phyloP scores from a whole-genome alignment of 306 rosid species.

The Heteromeles arbutifolia region DNA sequence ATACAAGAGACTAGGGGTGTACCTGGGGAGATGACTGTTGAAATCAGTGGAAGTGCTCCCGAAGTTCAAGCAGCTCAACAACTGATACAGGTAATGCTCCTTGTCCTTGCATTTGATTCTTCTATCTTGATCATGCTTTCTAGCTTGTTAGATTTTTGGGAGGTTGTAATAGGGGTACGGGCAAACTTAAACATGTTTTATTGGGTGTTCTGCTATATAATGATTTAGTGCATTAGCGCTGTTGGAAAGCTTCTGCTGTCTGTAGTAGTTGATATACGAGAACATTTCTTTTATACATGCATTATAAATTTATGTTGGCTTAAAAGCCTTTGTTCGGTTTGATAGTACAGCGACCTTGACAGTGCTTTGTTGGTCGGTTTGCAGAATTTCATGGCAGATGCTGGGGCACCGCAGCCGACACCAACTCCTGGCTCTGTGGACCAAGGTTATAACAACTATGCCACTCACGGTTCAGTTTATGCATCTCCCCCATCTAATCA shows the following conservation, averaged over 20 bases:
- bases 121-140: neutral
- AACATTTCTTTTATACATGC: neutral
- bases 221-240: neutral
- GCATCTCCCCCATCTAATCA: slow-evolving; percentile 75
- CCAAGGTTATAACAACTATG: slow-evolving; percentile 74
- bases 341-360: neutral
- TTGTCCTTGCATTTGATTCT: neutral
- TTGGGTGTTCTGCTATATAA: neutral
- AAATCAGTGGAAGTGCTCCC: slow-evolving; percentile 89
- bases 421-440: slow-evolving; percentile 55
- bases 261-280: neutral
- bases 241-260: neutral
- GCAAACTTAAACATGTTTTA: neutral
- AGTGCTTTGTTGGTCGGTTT: neutral
- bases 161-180: neutral
- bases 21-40: slow-evolving; percentile 99
- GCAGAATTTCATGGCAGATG: slow-evolving; percentile 98
- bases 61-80: slow-evolving; percentile 97
- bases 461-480: slow-evolving; percentile 67
- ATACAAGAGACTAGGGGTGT: slow-evolving; percentile 96
- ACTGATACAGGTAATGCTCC: slow-evolving; percentile 71
- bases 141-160: neutral
- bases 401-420: slow-evolving; percentile 51
- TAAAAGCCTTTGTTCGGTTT: neutral
- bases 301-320: neutral